Base-by-base conservation (phyloP, 495 filamentous ascomycete genomes). In the Neurospora sp. region DNA sequence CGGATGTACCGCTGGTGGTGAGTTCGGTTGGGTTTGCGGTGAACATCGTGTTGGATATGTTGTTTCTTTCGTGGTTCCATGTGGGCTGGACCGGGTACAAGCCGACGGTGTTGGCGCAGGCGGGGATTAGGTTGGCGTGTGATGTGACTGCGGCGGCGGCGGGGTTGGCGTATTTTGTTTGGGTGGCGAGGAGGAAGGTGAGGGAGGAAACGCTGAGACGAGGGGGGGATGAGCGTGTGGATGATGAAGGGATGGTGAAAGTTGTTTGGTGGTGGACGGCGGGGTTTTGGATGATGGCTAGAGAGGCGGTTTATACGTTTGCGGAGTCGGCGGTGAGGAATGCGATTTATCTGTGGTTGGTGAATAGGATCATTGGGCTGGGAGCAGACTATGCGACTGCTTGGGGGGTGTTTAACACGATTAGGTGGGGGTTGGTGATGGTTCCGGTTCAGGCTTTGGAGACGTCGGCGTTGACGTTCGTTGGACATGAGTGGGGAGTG, bases 381-480 rank as follows among this genome's bases (percentile, higher is more conserved):
- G 90, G 90, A 5, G 76, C 81, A 1, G 84, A 88, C 37, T 93
- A 93, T 80, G 89, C 89, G 1, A 93, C 91, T 3, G 90, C 91
- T 2, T 93, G 90, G 91, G 88, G 90, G 16, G 83, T 93, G 44
- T 93, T 94, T 82, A 92, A 87, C 74, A 92, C 91, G 0, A 92
- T 94, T 73, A 86, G 91, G n/a, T 93, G 91, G 91, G 91, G 92
- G 1, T 81, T 94, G 5, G 83, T 93, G 39, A 94, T 92, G 92
- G 90, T 93, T 1, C 90, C 91, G 0, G 91, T 92, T 0, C 86
- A 89, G 72, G 83, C 91, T 0, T 78, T 93, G 10, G 90, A 94
- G 76, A 87, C 88, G 9, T 90, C 90, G 0, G 82, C 89, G 1
- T 82, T 90, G 5, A 83, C 90, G 1, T 92, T 92, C 76, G 83